phyloP scores from a whole-genome alignment of 441 rosid species.

The Arabidopsis hybrid region DNA sequence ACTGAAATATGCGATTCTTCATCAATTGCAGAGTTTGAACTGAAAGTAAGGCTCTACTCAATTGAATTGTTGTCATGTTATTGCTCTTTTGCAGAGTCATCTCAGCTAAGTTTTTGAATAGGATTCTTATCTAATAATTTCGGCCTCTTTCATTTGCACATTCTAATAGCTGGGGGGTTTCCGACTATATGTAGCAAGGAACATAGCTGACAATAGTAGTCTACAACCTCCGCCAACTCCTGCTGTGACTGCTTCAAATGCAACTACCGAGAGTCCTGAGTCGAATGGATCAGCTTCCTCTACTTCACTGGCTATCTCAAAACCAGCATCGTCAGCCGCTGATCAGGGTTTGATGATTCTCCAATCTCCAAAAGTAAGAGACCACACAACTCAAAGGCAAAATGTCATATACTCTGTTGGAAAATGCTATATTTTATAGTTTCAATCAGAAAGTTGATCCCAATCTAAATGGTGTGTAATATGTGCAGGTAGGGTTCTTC shows the following conservation, averaged over 20 bases:
- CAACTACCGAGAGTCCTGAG: slow-evolving; percentile 43
- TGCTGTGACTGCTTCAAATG: slow-evolving; percentile 45
- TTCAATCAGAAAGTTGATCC: not conserved
- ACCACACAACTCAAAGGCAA: slow-evolving; percentile 23
- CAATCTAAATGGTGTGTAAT: slow-evolving; percentile 23
- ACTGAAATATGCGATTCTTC: slow-evolving; percentile 70
- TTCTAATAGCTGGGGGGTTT: slow-evolving; percentile 77
- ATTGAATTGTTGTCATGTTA: slow-evolving; percentile 22
- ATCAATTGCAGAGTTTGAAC: slow-evolving; percentile 80
- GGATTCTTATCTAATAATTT: slow-evolving; percentile 35
- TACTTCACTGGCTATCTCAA: slow-evolving; percentile 70
- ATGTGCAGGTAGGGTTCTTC: slow-evolving; percentile 80
- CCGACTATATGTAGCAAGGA: slow-evolving; percentile 66
- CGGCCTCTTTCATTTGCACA: slow-evolving; percentile 23
- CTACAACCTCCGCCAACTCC: slow-evolving; percentile 49
- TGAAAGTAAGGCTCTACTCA: slow-evolving; percentile 61
- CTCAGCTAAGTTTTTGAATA: slow-evolving; percentile 22
- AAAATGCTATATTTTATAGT: not conserved
- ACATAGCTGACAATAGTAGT: slow-evolving; percentile 49
- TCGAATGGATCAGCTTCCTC: slow-evolving; percentile 60
- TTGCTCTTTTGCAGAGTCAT: slow-evolving; percentile 10
- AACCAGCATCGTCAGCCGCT: slow-evolving; percentile 60
- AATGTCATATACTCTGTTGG: not conserved
- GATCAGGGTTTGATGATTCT: slow-evolving; percentile 84
- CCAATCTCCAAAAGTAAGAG: slow-evolving; percentile 79